phyloP scores from a whole-genome alignment of 2,329 filamentous ascomycete species.

The Sphaerulina vaccinii region DNA sequence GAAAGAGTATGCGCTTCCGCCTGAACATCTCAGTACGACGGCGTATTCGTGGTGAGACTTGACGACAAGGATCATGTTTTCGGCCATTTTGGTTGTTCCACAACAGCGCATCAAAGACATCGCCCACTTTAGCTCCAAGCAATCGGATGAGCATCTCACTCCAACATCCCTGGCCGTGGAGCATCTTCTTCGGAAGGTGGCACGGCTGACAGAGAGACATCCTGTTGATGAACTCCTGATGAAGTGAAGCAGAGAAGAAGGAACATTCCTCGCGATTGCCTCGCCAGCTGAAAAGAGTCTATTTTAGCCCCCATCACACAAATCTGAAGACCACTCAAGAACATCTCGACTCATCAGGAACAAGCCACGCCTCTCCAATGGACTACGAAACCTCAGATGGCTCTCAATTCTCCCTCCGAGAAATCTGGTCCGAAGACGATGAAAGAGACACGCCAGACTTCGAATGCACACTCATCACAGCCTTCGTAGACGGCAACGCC shows the following conservation, averaged over 20 bases:
- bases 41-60: neutral
- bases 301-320: neutral
- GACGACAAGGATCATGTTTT: neutral
- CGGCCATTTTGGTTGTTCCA: neutral
- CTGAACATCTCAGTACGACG: neutral
- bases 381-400: conserved; percentile 34
- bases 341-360: neutral
- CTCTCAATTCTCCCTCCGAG: conserved; percentile 32
- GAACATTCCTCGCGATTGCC: too few relatives aligned
- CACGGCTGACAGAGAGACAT: conserved; percentile 1
- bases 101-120: conserved; percentile 2
- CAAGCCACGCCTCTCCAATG: conserved; percentile 21
- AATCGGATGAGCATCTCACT: conserved; percentile 5
- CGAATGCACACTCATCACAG: conserved; percentile 28
- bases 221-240: neutral
- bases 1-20: neutral
- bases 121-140: neutral
- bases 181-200: conserved; percentile 4
- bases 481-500: conserved; percentile 32
- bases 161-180: conserved; percentile 1
- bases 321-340: neutral
- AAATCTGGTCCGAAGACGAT: conserved; percentile 22
- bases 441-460: conserved; percentile 12
- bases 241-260: too few relatives aligned
- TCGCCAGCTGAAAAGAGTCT: neutral